These are phyloP conservation scores for Ustilago hordei DNA, from an alignment of 1,284 basidiomycete species.

Conservation along the genomic window DNA sequence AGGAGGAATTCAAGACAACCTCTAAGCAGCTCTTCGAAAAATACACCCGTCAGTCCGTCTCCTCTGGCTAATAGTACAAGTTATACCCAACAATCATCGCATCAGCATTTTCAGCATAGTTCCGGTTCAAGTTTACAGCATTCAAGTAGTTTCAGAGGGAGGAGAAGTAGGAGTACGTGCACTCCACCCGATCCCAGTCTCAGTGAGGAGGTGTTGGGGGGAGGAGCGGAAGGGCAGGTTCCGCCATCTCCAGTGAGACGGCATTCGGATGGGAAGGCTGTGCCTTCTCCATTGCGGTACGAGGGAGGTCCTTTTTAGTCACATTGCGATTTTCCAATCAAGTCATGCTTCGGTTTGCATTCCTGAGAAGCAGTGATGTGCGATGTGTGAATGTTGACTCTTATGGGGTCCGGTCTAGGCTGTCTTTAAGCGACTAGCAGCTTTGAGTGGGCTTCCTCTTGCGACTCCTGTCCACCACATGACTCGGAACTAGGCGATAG, in stretches of 20 bases:
- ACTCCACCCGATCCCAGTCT: constrained; percentile 18
- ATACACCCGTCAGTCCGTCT: background rate
- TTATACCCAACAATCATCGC: constrained; percentile 9
- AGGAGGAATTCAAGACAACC: constrained; percentile 16
- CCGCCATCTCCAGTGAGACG: constrained; percentile 9
- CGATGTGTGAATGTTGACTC: no score
- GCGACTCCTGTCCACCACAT: constrained; percentile 53
- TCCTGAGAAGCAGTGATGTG: background rate
- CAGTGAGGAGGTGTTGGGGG: no score
- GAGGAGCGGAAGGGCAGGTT: background rate
- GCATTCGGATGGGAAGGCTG: constrained; percentile 26
- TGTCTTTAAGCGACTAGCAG: constrained; percentile 9
- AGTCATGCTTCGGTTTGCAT: background rate
- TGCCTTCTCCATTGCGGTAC: constrained; percentile 3
- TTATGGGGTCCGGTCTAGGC: constrained; percentile 5
- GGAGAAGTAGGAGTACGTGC: constrained; percentile 7
- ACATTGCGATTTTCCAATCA: background rate
- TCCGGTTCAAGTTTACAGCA: background rate
- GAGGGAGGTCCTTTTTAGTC: background rate
- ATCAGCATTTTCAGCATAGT: constrained; percentile 8
- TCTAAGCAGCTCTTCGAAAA: background rate
- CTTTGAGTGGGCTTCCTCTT: constrained; percentile 30
- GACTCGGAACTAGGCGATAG: constrained; percentile 28
- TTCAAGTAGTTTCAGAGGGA: background rate
- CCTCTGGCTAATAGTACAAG: constrained; percentile 11